These are phyloP conservation scores for Yarrowia hollandica DNA, from an alignment of 805 yeast species.

Conservation along the genomic window DNA sequence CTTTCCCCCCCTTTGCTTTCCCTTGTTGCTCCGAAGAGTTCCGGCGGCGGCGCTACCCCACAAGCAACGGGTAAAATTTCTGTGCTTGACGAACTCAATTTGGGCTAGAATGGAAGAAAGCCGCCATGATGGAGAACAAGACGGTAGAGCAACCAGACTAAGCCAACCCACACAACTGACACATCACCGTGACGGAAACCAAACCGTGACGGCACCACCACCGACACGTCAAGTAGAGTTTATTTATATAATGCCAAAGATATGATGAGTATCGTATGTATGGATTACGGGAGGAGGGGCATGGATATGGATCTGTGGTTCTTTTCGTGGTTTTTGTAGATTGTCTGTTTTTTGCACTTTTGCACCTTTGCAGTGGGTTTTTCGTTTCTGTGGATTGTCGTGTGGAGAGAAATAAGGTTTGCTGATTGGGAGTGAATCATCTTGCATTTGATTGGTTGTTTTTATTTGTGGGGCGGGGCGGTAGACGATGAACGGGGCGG, in stretches of 20 bases:
- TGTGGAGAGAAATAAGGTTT: too few relatives aligned
- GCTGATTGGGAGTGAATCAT: constrained; percentile 18
- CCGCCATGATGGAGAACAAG: too few relatives aligned
- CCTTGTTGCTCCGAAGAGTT: background rate
- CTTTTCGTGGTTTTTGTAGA: background rate
- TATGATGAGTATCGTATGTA: constrained; percentile 3
- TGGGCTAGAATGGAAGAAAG: too few relatives aligned
- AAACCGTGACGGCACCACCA: too few relatives aligned
- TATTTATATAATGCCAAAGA: constrained; percentile 24
- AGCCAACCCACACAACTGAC: too few relatives aligned
- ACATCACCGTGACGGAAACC: too few relatives aligned
- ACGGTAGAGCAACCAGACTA: too few relatives aligned
- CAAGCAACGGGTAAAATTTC: constrained; percentile 15
- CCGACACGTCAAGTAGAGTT: constrained; percentile 13
- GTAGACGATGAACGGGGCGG: background rate
- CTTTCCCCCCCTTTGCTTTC: too few relatives aligned
- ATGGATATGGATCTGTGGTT: too few relatives aligned
- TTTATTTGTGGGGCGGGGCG: background rate
- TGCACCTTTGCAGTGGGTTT: background rate
- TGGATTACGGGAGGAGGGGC: too few relatives aligned
- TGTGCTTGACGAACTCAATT: too few relatives aligned
- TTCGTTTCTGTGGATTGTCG: background rate
- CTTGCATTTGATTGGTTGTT: background rate
- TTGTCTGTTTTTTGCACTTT: background rate
- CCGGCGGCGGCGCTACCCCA: background rate